Conservation (phyloP, 2,329 filamentous ascomycete genomes). For the Alternaria angustiovoidea region DNA sequence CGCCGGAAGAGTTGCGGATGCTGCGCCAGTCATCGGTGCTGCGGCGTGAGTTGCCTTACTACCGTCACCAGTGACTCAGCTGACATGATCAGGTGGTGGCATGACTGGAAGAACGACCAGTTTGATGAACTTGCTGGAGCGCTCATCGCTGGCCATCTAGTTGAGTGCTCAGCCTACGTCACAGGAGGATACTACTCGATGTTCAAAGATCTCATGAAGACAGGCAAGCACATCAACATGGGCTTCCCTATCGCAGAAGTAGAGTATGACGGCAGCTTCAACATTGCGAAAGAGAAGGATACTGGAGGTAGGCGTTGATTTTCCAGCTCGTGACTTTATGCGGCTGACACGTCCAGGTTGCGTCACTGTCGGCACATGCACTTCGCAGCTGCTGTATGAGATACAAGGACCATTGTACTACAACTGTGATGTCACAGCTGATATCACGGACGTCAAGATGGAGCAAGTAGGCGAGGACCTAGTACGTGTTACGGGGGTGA, state of each 20-base stretch:
- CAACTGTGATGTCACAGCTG: constrained; percentile 54
- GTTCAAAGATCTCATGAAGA: constrained; percentile 49
- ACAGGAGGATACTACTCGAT: constrained; percentile 47
- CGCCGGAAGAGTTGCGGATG: constrained; percentile 43
- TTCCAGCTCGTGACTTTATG: fast-evolving
- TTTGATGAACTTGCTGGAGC: constrained; percentile 43
- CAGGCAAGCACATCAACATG: constrained; percentile 46
- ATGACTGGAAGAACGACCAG: constrained; percentile 57
- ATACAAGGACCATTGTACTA: constrained; percentile 53
- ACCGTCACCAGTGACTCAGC: constrained; percentile 7
- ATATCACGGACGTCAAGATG: constrained; percentile 35
- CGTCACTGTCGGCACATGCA: constrained; percentile 58
- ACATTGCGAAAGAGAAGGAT: constrained; percentile 44
- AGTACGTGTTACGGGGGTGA: constrained; percentile 46
- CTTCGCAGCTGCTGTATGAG: constrained; percentile 60
- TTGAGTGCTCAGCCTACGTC: constrained; percentile 52
- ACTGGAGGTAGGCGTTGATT: constrained; percentile 35
- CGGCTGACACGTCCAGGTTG: constrained; percentile 15
- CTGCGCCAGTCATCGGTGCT: constrained; percentile 55
- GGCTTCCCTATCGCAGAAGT: constrained; percentile 37
- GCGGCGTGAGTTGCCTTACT: constrained; percentile 48
- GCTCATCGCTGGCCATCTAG: constrained; percentile 52
- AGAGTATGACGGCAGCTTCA: constrained; percentile 27
- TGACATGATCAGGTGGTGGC: constrained; percentile 58
- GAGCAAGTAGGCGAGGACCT: constrained; percentile 57